Evolutionary conservation across 805 yeast genomes (phyloP), one percentile per base, ranked within the genome.

Genomic region (Candida patagonica): DNA sequence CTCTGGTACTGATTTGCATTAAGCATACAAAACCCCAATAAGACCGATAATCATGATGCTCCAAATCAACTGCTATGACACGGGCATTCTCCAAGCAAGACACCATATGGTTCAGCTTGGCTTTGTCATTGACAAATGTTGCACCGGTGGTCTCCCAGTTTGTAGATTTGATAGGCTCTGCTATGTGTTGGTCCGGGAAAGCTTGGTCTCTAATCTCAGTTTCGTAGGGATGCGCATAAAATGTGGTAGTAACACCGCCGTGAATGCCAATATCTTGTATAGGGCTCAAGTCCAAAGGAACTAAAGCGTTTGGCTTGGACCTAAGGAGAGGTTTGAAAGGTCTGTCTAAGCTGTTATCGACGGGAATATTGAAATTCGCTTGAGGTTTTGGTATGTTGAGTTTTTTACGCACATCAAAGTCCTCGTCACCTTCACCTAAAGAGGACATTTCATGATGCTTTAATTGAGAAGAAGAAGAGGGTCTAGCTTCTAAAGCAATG

Each of bases 1-100:
- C 73, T 41, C 89, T 62, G 16, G 80, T 77, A 40, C 94, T 81
- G 13, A 92, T 80, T 62, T 92, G 99, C 95, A 92, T 86, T 33
- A 92, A 64, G 58, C 88, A 87, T 1, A 87, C 92, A 30, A 92
- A 64, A 30, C 99, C 99, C 52, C 81, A 79, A 52, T 85, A 92
- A 0, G 96, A 70, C 58, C 96, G 71, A 57, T 73, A 81, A 55
- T 88, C 96, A 56, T 92, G 98, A 60, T 92, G 98, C 56, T 92
- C 99, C 45, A 92, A 71, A 68, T 92, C 99, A 12, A 92, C 80
- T 1, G 97, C 98, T 29, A 92, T 73, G 41, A 76, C 94, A 2
- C 66, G 61, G 42, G 69, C 67, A 3, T 57, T 54, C 38, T 59
- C 56, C 33, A 92, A 65, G 5, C 68, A 71, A 1, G 61, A 55